Evolutionary conservation across 2,329 filamentous ascomycete species (phyloP), one percentile per base, ranked within the genome.

Genomic region (Calonectria naviculata): DNA sequence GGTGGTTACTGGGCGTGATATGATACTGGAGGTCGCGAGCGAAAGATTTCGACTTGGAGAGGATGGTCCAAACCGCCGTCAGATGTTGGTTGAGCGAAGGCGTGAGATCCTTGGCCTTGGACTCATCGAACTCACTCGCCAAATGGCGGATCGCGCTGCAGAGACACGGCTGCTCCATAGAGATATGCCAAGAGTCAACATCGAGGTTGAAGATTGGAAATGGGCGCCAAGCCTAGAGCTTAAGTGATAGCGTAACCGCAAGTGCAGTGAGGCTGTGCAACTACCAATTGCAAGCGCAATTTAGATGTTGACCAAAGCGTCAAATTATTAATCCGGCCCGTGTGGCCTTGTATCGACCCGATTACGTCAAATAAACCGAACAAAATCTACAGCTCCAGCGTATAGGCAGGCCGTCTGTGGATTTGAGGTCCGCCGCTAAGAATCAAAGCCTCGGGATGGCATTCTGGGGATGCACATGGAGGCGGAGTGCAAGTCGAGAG

Each of bases 1-100:
- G 78, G 42, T 81, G 76, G 31, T 80, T 82, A 62, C 73, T 80
- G 0, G 79, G 76, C 17, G 75, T 75, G 47, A 83, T 73, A 46
- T 76, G 78, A 65, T 80, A 83, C 13, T 78, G 78, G 15, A 81
- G 75, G 41, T 80, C 76, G 44, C 78, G 79, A 8, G 78, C 70
- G 44, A 79, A 72, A 21, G 74, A 56, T 61, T 79, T 81, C 28
- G 80, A 81, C 72, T 74, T 75, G 8, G 76, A 68, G 10, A 82
- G 72, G 1, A 82, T 74, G 7, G 71, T 61, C 3, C 74, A 78
- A 3, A 81, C 42, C 1, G 74, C 71, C 8, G 71, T 75, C 7
- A 81, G 69, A 42, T 81, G 80, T 13, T 71, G 66, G 44, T 80
- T 81, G 17, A 81, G 58, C 5, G 66, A 66, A 10, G 79, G 70